Evolutionary conservation across 352 stramenopile genomes (phyloP).

Genomic region (Pythium vanterpoolii): DNA sequence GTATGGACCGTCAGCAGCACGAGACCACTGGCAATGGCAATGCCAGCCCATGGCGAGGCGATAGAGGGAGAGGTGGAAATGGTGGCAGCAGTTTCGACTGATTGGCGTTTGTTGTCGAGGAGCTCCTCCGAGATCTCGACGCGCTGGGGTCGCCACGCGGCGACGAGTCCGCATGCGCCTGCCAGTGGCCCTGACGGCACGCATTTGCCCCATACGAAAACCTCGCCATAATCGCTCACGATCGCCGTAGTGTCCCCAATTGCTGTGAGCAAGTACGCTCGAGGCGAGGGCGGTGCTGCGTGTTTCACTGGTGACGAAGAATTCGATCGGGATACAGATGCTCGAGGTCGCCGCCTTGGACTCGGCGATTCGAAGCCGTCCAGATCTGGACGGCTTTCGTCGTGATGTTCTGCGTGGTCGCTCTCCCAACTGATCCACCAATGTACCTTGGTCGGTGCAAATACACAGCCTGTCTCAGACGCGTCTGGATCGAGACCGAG

Average conservation of each 20-base stretch:
- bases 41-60: conserved; percentile 29
- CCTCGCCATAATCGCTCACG: conserved; percentile 20
- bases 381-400: not conserved
- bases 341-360: not conserved
- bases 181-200: not conserved
- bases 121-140: conserved; percentile 2
- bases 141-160: conserved; percentile 12
- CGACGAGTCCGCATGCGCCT: conserved; percentile 16
- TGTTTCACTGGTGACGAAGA: not conserved
- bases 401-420: not conserved
- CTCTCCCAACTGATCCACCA: conserved; percentile 10
- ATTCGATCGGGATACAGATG: not conserved
- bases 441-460: conserved; percentile 19
- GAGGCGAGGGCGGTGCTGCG: not conserved
- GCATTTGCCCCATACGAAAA: conserved; percentile 29
- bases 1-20: conserved; percentile 28
- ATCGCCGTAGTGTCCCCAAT: conserved; percentile 28
- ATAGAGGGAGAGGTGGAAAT: not conserved
- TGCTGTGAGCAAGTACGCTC: conserved; percentile 22
- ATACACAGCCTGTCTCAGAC: conserved; percentile 16
- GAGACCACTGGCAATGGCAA: conserved; percentile 47
- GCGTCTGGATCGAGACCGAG: conserved; percentile 45
- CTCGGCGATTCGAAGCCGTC: not conserved
- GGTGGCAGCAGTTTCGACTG: not conserved
- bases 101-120: not conserved